phyloP scores from a whole-genome alignment of 495 filamentous ascomycete genomes.

The Patellaria atrata region DNA sequence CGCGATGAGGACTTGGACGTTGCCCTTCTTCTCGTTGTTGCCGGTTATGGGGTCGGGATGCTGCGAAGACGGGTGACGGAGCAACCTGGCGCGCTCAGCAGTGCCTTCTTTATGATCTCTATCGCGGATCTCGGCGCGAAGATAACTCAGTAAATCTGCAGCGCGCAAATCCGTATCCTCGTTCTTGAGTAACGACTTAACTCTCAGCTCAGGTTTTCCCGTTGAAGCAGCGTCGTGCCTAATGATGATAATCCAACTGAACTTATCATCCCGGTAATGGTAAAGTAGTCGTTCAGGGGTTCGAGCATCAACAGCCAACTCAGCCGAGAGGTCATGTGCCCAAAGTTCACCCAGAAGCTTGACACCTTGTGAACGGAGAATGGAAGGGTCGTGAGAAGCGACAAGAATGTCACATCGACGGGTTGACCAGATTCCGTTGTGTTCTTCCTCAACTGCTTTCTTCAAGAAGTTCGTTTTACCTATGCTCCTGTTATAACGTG shows the following conservation, averaged over 20 bases:
- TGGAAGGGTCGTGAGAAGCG: constrained; percentile 64
- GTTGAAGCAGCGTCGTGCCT: constrained; percentile 53
- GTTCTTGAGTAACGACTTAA: constrained; percentile 56
- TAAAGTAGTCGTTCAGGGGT: constrained; percentile 55
- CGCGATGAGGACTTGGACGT: constrained; percentile 69
- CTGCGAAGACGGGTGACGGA: constrained; percentile 29
- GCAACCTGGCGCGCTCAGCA: no score
- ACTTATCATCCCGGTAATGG: constrained; percentile 52
- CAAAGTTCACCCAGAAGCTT: constrained; percentile 69
- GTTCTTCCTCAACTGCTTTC: constrained; percentile 39
- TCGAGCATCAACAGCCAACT: constrained; percentile 64
- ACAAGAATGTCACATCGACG: constrained; percentile 69
- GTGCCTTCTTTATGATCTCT: constrained; percentile 48
- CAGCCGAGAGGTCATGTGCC: constrained; percentile 73
- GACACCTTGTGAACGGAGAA: constrained; percentile 59
- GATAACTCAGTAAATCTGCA: constrained; percentile 62
- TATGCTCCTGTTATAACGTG: constrained; percentile 43
- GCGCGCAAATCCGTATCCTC: constrained; percentile 71
- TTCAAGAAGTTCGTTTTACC: constrained; percentile 39
- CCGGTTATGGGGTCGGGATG: constrained; percentile 21
- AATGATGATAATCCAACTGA: constrained; percentile 76
- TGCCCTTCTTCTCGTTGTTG: no score
- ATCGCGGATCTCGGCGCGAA: constrained; percentile 72
- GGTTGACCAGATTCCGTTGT: constrained; percentile 24
- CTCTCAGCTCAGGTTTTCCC: constrained; percentile 53